Base-by-base conservation (phyloP, 345 rosid species). In the Salix dunnii region DNA sequence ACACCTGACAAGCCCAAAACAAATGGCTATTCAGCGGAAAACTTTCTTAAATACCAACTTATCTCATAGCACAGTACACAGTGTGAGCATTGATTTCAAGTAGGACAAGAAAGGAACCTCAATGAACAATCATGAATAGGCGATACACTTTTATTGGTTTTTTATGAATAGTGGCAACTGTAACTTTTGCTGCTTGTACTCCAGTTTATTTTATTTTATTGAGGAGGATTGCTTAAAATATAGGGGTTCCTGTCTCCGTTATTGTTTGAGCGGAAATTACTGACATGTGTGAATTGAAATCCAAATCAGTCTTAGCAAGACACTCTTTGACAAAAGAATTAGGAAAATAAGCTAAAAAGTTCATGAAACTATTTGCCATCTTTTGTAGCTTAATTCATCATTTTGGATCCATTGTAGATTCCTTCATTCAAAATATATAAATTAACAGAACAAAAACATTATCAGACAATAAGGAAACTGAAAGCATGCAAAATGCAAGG, bases 1-100 rank as follows among this genome's bases (percentile, higher is more conserved):
- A 92, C 79, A 96, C 95, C 99, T 96, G 70, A 78, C 23, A 75
- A 65, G 74, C 75, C 38, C 71, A 61, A 72, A 72, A 71, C 80
- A 49, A 18, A 67, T 33, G 9, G 65, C 21, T 33, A 42, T 53
- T 31, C 48, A 53, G 66, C 13, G 64, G n/a, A n/a, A 70, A 46
- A 66, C 42, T 42, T 33, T 28, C 38, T 30, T 70, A 51, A 80
- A 42, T 42, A 49, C 21, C 49, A 70, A 72, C 67, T 71, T n/a
- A 48, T 65, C 42, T 30, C 31, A 2, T 43, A 38, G 2, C 18
- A 70, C 21, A 67, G 48, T 46, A n/a, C 20, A 40, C 43, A 40
- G 43, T 40, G 43, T 6, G 5, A 38, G 10, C 6, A 36, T 73
- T 21, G 33, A 40, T 17, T 27, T 25, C 36, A 70, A 7, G 25